phyloP scores from a whole-genome alignment of 176 grass and related monocot species.

The Rhynchospora breviuscula region DNA sequence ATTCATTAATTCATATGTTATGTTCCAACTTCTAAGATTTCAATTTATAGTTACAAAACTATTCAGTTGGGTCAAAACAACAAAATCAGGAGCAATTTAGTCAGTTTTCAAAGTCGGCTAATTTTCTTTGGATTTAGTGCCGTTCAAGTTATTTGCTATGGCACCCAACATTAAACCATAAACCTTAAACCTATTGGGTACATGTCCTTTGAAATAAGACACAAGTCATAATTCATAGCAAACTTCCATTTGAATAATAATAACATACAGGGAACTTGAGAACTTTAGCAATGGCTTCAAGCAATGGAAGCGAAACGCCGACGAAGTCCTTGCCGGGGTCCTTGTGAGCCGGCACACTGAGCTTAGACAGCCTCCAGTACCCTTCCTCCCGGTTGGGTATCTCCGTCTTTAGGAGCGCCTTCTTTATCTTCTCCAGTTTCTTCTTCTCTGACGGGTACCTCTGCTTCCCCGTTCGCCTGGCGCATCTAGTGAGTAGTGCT shows the following conservation, averaged over 20 bases:
- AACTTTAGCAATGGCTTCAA: conserved; percentile 86
- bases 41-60: neutral
- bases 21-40: neutral
- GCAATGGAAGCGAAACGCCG: conserved; percentile 60
- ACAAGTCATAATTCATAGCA: neutral
- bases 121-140: neutral
- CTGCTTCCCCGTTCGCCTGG: conserved; percentile 71
- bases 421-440: conserved; percentile 42
- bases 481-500: conserved; percentile 40
- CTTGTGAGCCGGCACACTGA: conserved; percentile 57
- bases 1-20: neutral
- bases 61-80: neutral
- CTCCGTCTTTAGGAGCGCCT: conserved; percentile 36
- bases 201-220: too few relatives aligned
- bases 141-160: too few relatives aligned
- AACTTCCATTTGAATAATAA: neutral
- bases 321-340: conserved; percentile 87
- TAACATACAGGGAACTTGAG: conserved; percentile 74
- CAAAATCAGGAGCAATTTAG: neutral
- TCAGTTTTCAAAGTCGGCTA: neutral
- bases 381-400: conserved; percentile 45
- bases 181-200: neutral
- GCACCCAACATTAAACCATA: too few relatives aligned
- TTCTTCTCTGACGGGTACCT: conserved; percentile 98
- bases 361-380: conserved; percentile 81